Evolutionary conservation across 78 protist species (phyloP).

Genomic region (Cavenderia fasciculata): DNA sequence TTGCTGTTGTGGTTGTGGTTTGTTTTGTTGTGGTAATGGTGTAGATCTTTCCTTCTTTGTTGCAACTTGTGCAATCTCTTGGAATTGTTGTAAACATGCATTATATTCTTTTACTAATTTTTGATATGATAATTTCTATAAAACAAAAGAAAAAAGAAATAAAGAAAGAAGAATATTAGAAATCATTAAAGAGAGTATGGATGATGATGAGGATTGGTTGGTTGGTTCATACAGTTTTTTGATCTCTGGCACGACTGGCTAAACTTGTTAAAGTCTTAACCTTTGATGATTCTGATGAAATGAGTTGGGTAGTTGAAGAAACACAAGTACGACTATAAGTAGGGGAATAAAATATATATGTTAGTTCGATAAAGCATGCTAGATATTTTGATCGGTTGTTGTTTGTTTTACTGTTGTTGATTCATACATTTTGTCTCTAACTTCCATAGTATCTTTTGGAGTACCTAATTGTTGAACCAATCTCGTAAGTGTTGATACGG

Average conservation of each 20-base stretch:
- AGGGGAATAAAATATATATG: neutral
- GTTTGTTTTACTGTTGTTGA: too few relatives aligned
- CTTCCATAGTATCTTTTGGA: conserved; percentile 50
- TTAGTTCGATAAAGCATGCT: neutral
- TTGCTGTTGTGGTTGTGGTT: conserved; percentile 11
- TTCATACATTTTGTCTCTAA: conserved; percentile 78
- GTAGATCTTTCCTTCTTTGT: conserved; percentile 58
- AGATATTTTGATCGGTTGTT: neutral
- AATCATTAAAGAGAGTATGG: too few relatives aligned
- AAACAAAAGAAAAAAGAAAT: neutral
- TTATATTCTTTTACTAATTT: conserved; percentile 65
- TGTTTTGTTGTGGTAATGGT: conserved; percentile 38
- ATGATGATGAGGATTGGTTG: too few relatives aligned
- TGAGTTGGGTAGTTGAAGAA: conserved; percentile 36
- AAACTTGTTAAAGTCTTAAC: conserved; percentile 46
- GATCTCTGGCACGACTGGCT: conserved; percentile 34
- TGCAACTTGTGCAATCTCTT: conserved; percentile 55
- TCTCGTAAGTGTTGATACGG: conserved; percentile 20
- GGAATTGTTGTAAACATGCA: conserved; percentile 36
- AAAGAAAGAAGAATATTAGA: too few relatives aligned
- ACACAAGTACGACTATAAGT: conserved; percentile 64
- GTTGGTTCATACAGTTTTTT: too few relatives aligned
- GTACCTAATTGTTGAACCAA: conserved; percentile 70
- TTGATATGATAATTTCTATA: conserved; percentile 50
- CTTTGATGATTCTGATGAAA: conserved; percentile 34